Evolutionary conservation across 2,329 filamentous ascomycete genomes (phyloP).

Genomic region (Cordyceps sp.): DNA sequence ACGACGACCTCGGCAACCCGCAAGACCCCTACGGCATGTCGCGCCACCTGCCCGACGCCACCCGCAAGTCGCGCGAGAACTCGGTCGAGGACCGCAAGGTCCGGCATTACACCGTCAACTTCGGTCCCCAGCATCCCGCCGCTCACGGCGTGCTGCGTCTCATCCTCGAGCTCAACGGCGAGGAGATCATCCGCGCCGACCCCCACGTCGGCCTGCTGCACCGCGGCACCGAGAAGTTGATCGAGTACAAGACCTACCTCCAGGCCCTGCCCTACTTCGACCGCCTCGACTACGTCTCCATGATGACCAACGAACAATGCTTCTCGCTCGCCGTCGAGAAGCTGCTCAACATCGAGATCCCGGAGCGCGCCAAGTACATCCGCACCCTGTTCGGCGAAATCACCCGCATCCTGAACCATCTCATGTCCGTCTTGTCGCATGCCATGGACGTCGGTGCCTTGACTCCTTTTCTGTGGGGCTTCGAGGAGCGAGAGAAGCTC

Average conservation of each 20-base stretch:
- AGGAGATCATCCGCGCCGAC: constrained; percentile 92
- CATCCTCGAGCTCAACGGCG: constrained; percentile 94
- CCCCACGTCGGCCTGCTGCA: constrained; percentile 94
- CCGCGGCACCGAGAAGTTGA: constrained; percentile 96
- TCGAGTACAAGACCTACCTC: constrained; percentile 99
- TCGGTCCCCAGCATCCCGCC: constrained; percentile 94
- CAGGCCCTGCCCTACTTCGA: constrained; percentile 98
- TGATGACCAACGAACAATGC: constrained; percentile 99
- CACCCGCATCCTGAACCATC: constrained; percentile 84
- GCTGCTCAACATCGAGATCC: constrained; percentile 90
- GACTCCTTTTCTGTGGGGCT: constrained; percentile 97
- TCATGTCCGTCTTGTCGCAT: constrained; percentile 95
- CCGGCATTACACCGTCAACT: constrained; percentile 98
- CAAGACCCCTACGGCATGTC: constrained; percentile 30
- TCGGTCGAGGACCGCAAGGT: constrained; percentile 58
- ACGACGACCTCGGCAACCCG: constrained; percentile 43
- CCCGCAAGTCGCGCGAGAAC: constrained; percentile 30
- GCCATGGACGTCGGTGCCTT: constrained; percentile 98
- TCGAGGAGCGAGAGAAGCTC: constrained; percentile 98
- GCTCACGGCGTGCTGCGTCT: constrained; percentile 95
- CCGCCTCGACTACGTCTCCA: constrained; percentile 95
- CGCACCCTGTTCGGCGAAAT: constrained; percentile 91
- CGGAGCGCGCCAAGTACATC: constrained; percentile 91
- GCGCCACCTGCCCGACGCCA: constrained; percentile 21
- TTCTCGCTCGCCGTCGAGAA: constrained; percentile 95